Base-by-base conservation (phyloP, 176 grass and related monocot genomes). In the Paspalum notatum region DNA sequence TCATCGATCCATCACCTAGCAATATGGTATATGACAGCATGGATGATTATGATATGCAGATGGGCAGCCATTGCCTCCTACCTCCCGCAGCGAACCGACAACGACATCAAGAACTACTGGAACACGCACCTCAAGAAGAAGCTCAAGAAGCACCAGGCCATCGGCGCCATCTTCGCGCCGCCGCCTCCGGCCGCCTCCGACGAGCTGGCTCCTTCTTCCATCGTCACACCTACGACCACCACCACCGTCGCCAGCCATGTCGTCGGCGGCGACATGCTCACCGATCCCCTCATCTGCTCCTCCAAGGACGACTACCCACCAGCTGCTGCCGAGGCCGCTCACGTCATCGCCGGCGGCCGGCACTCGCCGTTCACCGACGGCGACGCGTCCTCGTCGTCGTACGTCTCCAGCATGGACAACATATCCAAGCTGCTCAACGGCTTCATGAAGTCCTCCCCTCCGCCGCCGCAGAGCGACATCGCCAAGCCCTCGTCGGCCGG, bases 41-140 rank as follows among this genome's bases (percentile, higher is more conserved):
- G 47, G 25, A 38, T 40, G 61, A 2, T n/a, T n/a, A n/a, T 8
- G 11, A 16, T n/a, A 32, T 69, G 57, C 25, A 94, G 92, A 76
- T 95, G 93, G 93, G 90, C 93, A 1, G 88, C 88, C 2, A 97
- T 93, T 77, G 93, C 93, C 15, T 93, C 93, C 21, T 93, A 97
- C 86, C 91, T 97, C 38, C 93, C 93, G 1, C 88, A 89, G 54
- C 89, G 93, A 55, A 97, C 93, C 18, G 93, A 97, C 79, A 97
- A 97, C 74, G 93, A 97, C 76, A 97, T 97, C 84, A 97, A 97
- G 85, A 97, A 97, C 77, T 97, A 91, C 86, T 97, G 93, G 93
- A 97, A 97, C 83, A 97, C 91, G 16, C 91, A 93, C 72, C 89
- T 97, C 68, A 97, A 97, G 93, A 97, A 97, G 74, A 93, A 93